A percentile compares a stretch with the other conserved stretches of the same genome.
phyloP scores from a whole-genome alignment of 495 filamentous ascomycete species.

The Penicillium samsonianum region DNA sequence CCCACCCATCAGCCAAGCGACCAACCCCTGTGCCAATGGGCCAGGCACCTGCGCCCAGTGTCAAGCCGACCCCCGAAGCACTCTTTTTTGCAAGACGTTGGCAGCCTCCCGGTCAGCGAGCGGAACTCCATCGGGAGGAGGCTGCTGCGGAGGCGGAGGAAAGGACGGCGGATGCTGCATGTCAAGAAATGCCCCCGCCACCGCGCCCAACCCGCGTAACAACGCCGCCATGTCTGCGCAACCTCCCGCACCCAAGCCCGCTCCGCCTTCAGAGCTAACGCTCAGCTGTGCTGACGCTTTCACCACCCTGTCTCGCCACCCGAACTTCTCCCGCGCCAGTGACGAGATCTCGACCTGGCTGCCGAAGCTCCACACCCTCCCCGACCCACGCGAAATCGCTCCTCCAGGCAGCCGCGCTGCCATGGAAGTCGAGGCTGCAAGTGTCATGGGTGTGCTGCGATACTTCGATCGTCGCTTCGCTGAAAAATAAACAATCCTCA shows the following conservation, averaged over 20 bases:
- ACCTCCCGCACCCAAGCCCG: slow-evolving; percentile 30
- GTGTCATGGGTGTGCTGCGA: slow-evolving; percentile 81
- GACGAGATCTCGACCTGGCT: slow-evolving; percentile 75
- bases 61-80: slow-evolving; percentile 72
- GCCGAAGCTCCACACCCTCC: slow-evolving; percentile 66
- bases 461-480: slow-evolving; percentile 78
- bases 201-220: slow-evolving; percentile 27
- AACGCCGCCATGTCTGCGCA: slow-evolving; percentile 30
- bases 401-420: slow-evolving; percentile 51
- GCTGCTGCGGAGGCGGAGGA: slow-evolving; percentile 55
- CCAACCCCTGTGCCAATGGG: slow-evolving; percentile 62
- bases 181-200: slow-evolving; percentile 35
- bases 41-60: slow-evolving; percentile 84
- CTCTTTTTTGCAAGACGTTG: slow-evolving; percentile 82
- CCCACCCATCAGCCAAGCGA: slow-evolving; percentile 45
- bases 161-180: slow-evolving; percentile 56
- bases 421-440: slow-evolving; percentile 81
- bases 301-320: slow-evolving; percentile 77
- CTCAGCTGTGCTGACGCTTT: slow-evolving; percentile 78
- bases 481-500: slow-evolving; percentile 36
- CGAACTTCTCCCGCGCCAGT: slow-evolving; percentile 73
- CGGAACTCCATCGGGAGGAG: slow-evolving; percentile 43
- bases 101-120: slow-evolving; percentile 62
- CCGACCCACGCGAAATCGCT: slow-evolving; percentile 42
- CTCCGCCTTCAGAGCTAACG: slow-evolving; percentile 37